A percentile compares a stretch with the other conserved stretches of the same genome.
Conservation (phyloP, 441 rosid genomes). For the Bruguiera hainesii region DNA sequence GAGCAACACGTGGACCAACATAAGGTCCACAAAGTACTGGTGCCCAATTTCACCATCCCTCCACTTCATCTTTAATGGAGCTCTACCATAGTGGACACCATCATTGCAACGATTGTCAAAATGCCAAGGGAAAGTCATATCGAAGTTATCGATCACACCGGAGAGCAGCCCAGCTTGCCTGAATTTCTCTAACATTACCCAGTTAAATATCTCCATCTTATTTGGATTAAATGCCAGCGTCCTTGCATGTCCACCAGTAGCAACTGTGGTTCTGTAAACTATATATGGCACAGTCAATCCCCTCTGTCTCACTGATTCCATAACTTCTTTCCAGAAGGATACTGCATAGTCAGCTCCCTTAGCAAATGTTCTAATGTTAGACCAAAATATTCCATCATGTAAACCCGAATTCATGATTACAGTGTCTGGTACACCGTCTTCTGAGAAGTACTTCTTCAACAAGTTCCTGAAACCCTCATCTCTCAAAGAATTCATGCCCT, state of each 20-base stretch:
- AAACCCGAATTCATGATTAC: slow-evolving; percentile 87
- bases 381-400: slow-evolving; percentile 83
- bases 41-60: slow-evolving; percentile 94
- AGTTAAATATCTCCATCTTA: slow-evolving; percentile 86
- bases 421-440: slow-evolving; percentile 63
- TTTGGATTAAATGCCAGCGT: slow-evolving; percentile 70
- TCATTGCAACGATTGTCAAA: slow-evolving; percentile 85
- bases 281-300: slow-evolving; percentile 62
- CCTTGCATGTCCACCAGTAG: slow-evolving; percentile 89
- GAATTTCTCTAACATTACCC: slow-evolving; percentile 67
- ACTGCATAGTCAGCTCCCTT: slow-evolving; percentile 65
- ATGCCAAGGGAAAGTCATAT: slow-evolving; percentile 95
- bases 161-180: slow-evolving; percentile 55
- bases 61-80: slow-evolving; percentile 80
- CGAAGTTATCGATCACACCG: slow-evolving; percentile 79
- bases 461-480: slow-evolving; percentile 59
- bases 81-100: slow-evolving; percentile 93
- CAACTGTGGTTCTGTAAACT: slow-evolving; percentile 70
- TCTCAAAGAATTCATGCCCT: slow-evolving; percentile 74
- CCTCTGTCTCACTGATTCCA: slow-evolving; percentile 51
- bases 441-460: slow-evolving; percentile 66
- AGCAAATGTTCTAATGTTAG: slow-evolving; percentile 45
- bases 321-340: slow-evolving; percentile 66
- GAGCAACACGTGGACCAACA: slow-evolving; percentile 82
- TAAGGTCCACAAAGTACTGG: slow-evolving; percentile 92